Evolutionary conservation across 768 basidiomycete genomes (phyloP).

Genomic region (Wakefieldia striispora): DNA sequence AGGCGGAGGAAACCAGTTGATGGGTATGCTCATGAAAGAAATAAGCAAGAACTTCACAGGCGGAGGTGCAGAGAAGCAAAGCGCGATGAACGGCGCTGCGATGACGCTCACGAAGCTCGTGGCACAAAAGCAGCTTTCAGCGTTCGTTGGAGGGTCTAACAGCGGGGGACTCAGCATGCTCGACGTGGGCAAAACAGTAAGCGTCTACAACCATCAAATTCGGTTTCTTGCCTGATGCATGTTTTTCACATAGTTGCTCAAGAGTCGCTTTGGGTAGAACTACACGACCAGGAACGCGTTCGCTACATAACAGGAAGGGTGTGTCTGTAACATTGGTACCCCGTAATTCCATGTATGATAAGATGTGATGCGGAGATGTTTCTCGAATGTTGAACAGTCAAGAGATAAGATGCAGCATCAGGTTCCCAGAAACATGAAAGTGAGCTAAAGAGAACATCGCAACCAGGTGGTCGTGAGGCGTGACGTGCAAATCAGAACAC

Average conservation of each 20-base stretch:
- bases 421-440: background rate
- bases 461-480: background rate
- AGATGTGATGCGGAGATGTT: too few relatives aligned
- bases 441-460: background rate
- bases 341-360: background rate
- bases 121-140: slow-evolving; percentile 54
- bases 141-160: slow-evolving; percentile 52
- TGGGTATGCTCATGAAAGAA: slow-evolving; percentile 86
- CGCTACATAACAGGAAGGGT: background rate
- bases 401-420: background rate
- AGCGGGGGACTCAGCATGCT: slow-evolving; percentile 69
- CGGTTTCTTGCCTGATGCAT: background rate
- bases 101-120: slow-evolving; percentile 85
- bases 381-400: too few relatives aligned
- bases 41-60: slow-evolving; percentile 71
- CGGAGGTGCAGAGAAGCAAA: slow-evolving; percentile 65
- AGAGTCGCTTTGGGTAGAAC: slow-evolving; percentile 12
- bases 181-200: slow-evolving; percentile 49
- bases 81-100: slow-evolving; percentile 80
- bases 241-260: slow-evolving; percentile 9
- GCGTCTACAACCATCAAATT: background rate
- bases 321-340: background rate
- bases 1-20: slow-evolving; percentile 58
- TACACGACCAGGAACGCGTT: background rate
- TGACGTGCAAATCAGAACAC: background rate